These are phyloP conservation scores for Phoma sp. DNA, from an alignment of 2,329 filamentous ascomycete genomes.

Conservation along the genomic window DNA sequence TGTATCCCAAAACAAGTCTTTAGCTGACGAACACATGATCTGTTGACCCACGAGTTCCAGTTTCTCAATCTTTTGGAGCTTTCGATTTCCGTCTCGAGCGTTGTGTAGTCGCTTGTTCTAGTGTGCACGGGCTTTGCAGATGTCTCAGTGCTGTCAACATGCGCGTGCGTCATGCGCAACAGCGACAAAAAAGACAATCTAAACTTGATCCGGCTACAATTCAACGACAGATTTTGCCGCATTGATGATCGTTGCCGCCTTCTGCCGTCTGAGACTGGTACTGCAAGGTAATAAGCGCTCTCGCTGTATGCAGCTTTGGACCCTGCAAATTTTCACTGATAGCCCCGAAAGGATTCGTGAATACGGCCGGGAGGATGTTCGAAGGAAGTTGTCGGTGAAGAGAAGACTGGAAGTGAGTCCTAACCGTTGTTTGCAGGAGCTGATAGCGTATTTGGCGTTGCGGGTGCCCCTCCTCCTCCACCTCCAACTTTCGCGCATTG, in stretches of 20 bases:
- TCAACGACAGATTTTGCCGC: neutral
- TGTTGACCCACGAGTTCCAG: too few species aligned
- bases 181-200: neutral
- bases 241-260: neutral
- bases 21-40: neutral
- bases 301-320: too few species aligned
- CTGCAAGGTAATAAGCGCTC: too few species aligned
- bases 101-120: neutral
- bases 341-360: neutral
- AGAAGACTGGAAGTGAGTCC: neutral
- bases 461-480: neutral
- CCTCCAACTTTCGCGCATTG: neutral
- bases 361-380: neutral
- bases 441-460: conserved; percentile 1
- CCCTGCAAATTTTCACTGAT: neutral
- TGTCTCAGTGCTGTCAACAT: neutral
- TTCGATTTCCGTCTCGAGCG: neutral
- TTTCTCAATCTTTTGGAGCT: neutral
- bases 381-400: neutral
- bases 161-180: neutral
- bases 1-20: neutral
- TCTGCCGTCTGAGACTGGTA: neutral
- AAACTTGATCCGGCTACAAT: neutral
- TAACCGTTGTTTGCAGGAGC: neutral
- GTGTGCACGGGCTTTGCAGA: neutral